Base-by-base conservation (phyloP, 106 monocot genomes). In the Acanthochlamys bracteata region DNA sequence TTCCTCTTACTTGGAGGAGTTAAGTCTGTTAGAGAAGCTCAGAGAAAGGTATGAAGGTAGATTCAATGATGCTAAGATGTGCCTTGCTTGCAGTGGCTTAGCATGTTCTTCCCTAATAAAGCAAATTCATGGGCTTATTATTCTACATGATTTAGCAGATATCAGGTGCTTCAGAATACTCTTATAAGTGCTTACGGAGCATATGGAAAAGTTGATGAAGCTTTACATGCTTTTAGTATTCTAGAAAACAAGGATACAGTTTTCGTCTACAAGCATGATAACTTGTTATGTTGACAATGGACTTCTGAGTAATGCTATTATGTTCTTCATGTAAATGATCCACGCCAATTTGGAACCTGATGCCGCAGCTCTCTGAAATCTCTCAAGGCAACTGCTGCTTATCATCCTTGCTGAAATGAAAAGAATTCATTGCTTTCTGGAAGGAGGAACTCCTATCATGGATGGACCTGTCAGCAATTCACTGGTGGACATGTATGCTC, bases 251-350 rank as follows among this genome's bases (percentile, higher is more conserved):
- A 79, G 60, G 90, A 91, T 69, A 66, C 83, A 8, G 74, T n/a
- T 91, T 47, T 76, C 86, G 20, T 91, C 83, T 82, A 83, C 90
- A 0, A 91, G 83, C 55, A 78, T 91, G 58, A 83, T 91, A 22
- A 60, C 75, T 69, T 86, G 83, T 63, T 83, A 74, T 71, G 60
- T 71, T 59, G 66, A 42, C 25, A 81, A 79, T 47, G 60, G 71
- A 4, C 24, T 71, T 42, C 46, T 71, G 4, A 71, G 73, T 33
- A 78, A 86, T 53, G 86, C 90, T 63, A 39, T 91, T 19, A 43
- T 53, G 39, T 39, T 83, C 59, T 83, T 83, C 62, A 20, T 56
- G 41, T 55, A 69, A 20, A 83, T 91, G 83, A 27, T 57, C 25
- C 59, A 54, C 51, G 68, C 62, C 24, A 33, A 53, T 55, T 23